Evolutionary conservation across 1,284 basidiomycete genomes (phyloP).

Genomic region (Sporisorium iseilematis-ciliati): DNA sequence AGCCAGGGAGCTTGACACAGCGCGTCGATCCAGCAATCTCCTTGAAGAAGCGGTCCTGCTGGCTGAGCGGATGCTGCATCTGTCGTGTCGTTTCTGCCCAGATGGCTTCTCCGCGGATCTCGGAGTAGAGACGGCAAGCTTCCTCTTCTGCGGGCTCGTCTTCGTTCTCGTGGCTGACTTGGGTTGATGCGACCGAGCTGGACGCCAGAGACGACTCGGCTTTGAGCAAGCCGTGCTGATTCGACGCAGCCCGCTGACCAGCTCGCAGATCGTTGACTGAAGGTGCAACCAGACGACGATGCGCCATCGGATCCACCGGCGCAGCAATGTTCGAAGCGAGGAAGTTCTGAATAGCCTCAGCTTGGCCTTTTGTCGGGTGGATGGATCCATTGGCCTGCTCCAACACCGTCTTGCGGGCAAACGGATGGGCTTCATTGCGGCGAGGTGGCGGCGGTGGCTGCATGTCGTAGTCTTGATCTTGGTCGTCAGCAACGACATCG

Average conservation of each 20-base stretch:
- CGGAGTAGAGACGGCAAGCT: conserved; percentile 31
- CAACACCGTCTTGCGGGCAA: conserved; percentile 17
- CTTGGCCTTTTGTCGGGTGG: conserved; percentile 35
- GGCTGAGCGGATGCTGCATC: conserved; percentile 34
- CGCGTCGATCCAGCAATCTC: conserved; percentile 40
- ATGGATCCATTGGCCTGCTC: conserved; percentile 35
- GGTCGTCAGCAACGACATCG: conserved; percentile 1
- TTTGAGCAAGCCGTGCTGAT: conserved; percentile 13
- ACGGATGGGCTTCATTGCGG: conserved; percentile 43
- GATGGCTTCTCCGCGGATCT: conserved; percentile 48
- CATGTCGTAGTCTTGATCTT: conserved; percentile 35
- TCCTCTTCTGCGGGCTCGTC: conserved; percentile 43
- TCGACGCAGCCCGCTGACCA: conserved; percentile 17
- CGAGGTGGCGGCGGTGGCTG: conserved; percentile 41
- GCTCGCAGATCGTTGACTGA: conserved; percentile 34
- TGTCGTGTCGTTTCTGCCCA: conserved; percentile 52
- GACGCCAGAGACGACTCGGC: conserved; percentile 9
- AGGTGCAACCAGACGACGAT: conserved; percentile 30
- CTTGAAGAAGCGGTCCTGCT: conserved; percentile 38
- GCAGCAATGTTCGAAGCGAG: conserved; percentile 45
- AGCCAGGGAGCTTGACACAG: conserved; percentile 57
- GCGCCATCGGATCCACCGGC: conserved; percentile 35
- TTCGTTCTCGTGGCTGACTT: conserved; percentile 7
- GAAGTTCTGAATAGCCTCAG: conserved; percentile 43
- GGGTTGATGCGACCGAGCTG: conserved; percentile 12